Base-by-base conservation (phyloP, 2,329 filamentous ascomycete genomes). In the Colletotrichum somersetense region DNA sequence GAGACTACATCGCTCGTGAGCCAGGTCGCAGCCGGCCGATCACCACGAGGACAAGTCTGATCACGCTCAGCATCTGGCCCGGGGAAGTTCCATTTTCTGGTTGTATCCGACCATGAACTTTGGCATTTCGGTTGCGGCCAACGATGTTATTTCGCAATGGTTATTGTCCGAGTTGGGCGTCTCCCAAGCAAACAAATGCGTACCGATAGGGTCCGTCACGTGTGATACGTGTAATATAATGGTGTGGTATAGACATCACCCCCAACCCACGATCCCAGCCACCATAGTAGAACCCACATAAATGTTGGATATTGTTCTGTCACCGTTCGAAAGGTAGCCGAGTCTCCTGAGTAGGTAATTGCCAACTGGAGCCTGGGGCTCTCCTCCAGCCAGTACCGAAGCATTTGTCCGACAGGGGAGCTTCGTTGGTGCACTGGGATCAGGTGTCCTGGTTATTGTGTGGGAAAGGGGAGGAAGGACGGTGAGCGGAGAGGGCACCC, bases 401-500 rank as follows among this genome's bases (percentile, higher is more conserved):
- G 59, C 55, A 48, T 33, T 61, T 38, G 59, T 46, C 23, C 16
- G 38, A 40, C 53, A 58, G 65, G 65, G 66, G 65, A 33, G 67
- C 65, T 64, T 68, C 52, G 42, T 33, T 55, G 58, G 57, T 30
- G 55, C 46, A 33, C 16, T 20, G n/a, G 30, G 33, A 46, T 46
- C 33, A 42, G 66, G 59, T 1, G 5, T 16, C 69, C 59, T 55
- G 18, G 59, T 33, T 42, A 12, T 38, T 40, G 14, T 40, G 30
- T 14, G 48, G 18, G 57, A 64, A 55, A 72, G 69, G 69, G 57
- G 59, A 62, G 46, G 26, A 68, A 44, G 26, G 69, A 64, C 46
- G 33, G 40, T 59, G 69, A 69, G 55, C 69, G 69, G 69, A 72
- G 66, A 61, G 55, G 55, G 48, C 59, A 72, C 64, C 69, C 69